Conservation (phyloP, 2,329 filamentous ascomycete species). For the Xylariaceae sp. region DNA sequence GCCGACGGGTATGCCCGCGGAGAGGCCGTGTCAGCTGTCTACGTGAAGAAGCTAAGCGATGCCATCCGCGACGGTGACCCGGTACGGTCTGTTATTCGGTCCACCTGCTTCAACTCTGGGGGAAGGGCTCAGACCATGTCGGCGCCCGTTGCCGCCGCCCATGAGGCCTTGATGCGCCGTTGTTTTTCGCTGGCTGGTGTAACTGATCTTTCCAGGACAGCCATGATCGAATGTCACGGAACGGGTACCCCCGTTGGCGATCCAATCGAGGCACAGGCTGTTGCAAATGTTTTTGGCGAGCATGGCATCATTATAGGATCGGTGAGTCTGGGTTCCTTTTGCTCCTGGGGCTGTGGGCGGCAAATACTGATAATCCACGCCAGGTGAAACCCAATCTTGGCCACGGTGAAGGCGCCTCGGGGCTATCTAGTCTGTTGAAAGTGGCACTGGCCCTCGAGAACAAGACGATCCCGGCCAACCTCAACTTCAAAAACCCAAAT, state of each 20-base stretch:
- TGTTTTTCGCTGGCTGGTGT: conserved; percentile 16
- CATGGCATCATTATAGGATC: neutral
- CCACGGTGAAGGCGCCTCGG: conserved; percentile 44
- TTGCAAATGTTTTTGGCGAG: conserved; percentile 4
- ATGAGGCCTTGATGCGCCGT: conserved; percentile 15
- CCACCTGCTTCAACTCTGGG: conserved; percentile 23
- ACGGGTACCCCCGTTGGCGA: conserved; percentile 25
- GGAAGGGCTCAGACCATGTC: conserved; percentile 26
- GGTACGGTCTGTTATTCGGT: conserved; percentile 26
- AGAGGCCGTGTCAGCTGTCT: conserved; percentile 9
- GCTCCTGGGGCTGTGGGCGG: no score
- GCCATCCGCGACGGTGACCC: conserved; percentile 13
- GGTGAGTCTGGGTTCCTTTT: no score
- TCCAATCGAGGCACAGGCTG: conserved; percentile 20
- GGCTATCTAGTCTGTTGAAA: conserved; percentile 44
- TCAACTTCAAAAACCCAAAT: conserved; percentile 35
- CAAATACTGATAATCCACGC: no score
- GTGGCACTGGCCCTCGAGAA: conserved; percentile 40
- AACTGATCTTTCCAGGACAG: conserved; percentile 14
- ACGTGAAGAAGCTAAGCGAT: conserved; percentile 11
- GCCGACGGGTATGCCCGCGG: conserved; percentile 14
- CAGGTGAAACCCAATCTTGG: conserved; percentile 33
- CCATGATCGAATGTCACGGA: conserved; percentile 24
- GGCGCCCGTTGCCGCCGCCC: conserved; percentile 22
- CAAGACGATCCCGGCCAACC: conserved; percentile 38